Conservation (phyloP, 2,329 filamentous ascomycete species). For the Paecilomyces niveus region DNA sequence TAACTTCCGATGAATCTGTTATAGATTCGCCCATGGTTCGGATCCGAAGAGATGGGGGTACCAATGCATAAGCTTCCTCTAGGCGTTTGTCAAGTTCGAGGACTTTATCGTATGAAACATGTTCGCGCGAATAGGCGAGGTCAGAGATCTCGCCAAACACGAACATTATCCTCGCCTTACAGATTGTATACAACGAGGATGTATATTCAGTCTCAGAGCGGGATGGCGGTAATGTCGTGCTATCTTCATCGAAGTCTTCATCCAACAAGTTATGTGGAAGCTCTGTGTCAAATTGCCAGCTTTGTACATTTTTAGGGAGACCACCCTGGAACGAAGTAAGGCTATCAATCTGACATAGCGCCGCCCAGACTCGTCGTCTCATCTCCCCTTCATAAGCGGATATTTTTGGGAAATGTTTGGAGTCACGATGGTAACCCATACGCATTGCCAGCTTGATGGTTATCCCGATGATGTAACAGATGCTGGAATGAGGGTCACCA, state of each 20-base stretch:
- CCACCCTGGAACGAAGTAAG: constrained; percentile 57
- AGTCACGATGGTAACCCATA: constrained; percentile 54
- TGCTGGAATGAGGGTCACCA: constrained; percentile 39
- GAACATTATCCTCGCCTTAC: constrained; percentile 22
- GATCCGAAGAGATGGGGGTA: constrained; percentile 8
- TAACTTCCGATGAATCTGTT: constrained; percentile 38
- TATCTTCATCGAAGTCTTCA: constrained; percentile 50
- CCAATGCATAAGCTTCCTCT: constrained; percentile 13
- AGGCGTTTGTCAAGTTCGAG: constrained; percentile 22
- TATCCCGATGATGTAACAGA: constrained; percentile 46
- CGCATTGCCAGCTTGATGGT: constrained; percentile 51
- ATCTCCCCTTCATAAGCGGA: constrained; percentile 51
- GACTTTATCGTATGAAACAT: constrained; percentile 23
- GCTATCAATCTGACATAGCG: constrained; percentile 47
- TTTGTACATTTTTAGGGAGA: constrained; percentile 52
- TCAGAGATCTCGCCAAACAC: constrained; percentile 25
- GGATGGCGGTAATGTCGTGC: constrained; percentile 42
- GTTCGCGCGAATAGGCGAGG: constrained; percentile 20
- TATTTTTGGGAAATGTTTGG: constrained; percentile 45
- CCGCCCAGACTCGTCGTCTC: constrained; percentile 31
- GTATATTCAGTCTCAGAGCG: constrained; percentile 49
- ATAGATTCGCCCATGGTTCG: constrained; percentile 25
- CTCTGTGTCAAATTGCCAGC: constrained; percentile 51
- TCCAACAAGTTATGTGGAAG: constrained; percentile 53
- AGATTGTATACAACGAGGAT: constrained; percentile 27